Percentiles rank a stretch among this genome's conserved stretches.
Conservation (phyloP, 2,329 filamentous ascomycete genomes). For the Remersonia thermophila region DNA sequence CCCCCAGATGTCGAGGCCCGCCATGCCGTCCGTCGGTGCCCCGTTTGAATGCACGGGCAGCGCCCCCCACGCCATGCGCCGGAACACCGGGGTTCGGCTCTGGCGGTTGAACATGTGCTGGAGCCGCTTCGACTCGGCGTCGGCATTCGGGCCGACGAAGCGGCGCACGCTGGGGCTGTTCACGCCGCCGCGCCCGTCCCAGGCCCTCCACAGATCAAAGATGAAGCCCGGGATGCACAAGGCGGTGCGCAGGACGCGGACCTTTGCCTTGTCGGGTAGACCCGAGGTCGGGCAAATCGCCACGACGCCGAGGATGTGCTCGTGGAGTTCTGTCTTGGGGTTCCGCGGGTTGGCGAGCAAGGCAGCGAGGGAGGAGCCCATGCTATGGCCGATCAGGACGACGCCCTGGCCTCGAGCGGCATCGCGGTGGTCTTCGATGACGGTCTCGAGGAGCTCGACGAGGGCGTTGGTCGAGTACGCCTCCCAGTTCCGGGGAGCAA, state of each 20-base stretch:
- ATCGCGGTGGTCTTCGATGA: constrained; percentile 64
- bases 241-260: constrained; percentile 40
- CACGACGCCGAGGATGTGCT: constrained; percentile 62
- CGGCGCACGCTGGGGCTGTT: constrained; percentile 67
- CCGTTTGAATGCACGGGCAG: constrained; percentile 48
- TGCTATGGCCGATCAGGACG: constrained; percentile 76
- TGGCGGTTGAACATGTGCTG: constrained; percentile 71
- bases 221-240: constrained; percentile 57
- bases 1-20: constrained; percentile 59
- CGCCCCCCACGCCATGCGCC: constrained; percentile 64
- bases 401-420: constrained; percentile 54
- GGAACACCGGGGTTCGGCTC: constrained; percentile 70
- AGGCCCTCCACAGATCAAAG: constrained; percentile 64
- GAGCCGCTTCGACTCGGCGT: constrained; percentile 51
- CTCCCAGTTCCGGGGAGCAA: constrained; percentile 56
- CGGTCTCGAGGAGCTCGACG: constrained; percentile 57
- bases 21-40: constrained; percentile 48
- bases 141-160: constrained; percentile 58
- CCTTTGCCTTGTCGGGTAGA: constrained; percentile 43
- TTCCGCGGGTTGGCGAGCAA: constrained; percentile 47
- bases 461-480: constrained; percentile 72
- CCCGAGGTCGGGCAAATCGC: constrained; percentile 68
- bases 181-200: constrained; percentile 67
- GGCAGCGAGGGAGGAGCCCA: constrained; percentile 72
- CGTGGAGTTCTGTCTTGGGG: constrained; percentile 39